Evolutionary conservation across 148 eudicot genomes (phyloP), one percentile per base, ranked within the genome.

Genomic region (Cornus suecica): DNA sequence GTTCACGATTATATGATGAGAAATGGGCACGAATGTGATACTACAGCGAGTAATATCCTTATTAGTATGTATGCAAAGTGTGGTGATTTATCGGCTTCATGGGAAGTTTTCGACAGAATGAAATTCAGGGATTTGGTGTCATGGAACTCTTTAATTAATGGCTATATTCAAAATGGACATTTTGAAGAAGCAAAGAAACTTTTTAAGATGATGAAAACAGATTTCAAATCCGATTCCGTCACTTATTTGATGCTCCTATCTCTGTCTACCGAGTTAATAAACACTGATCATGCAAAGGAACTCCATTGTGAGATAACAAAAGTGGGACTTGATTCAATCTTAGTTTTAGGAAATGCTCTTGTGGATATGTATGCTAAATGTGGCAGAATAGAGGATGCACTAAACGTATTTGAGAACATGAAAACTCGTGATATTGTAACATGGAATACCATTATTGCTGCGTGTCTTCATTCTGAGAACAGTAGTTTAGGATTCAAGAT

Each of bases 291-390:
- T 32, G 82, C 71, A 58, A 70, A 71, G 65, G 76, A 80, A 78
- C 76, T 86, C 34, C 87, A 83, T 73, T 74, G 83, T 72, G 83
- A 81, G 28, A 81, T 80, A 29, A 74, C 77, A 66, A 86, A 84
- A 70, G 63, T 66, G 34, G 89, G 89, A 60, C 81, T 69, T 75
- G 80, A 30, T 29, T 80, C 80, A n/a, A 71, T 63, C 64, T 29
- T 79, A 48, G 78, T 77, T 73, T 68, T 84, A 71, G 85, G 87
- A 13, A 86, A 86, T 75, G 81, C 89, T 58, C 82, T 86, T 63
- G 58, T 86, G 45, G 87, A 84, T 75, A 71, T 81, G 54, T 86
- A 86, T 74, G 77, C 81, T 45, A 86, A 86, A 79, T 75, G 86
- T 76, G 75, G 86, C 16, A 58, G 28, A 69, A 54, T 79, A 66